Base-by-base conservation (phyloP, 139 green algal species). In the Deuterostichococcus epilithicus region DNA sequence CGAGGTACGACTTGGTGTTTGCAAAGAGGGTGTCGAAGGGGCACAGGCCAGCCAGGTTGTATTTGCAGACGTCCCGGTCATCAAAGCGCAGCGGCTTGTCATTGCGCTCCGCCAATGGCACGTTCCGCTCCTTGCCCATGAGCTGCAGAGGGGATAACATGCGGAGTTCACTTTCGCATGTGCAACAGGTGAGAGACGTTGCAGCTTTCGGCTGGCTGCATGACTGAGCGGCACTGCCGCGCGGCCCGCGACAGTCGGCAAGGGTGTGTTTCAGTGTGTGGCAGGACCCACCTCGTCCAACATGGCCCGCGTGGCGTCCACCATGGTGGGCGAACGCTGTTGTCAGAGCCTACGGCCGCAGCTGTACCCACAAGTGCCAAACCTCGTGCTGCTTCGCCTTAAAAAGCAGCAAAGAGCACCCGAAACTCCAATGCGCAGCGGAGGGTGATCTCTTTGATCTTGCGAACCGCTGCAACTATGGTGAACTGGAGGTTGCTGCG, bases 1-100 rank as follows among this genome's bases (percentile, higher is more conserved):
- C 93, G 67, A 97, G 72, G 68, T 95, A 89, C 74, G 85, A 92
- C 72, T 88, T 90, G 4, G 93, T 97, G 78, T 97, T 97, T 33
- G 88, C 90, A 76, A 97, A 97, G 18, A 95, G 76, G 22, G 80
- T 82, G 47, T 92, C 89, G n/a, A n/a, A n/a, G 25, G 93, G 93
- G 78, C 93, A 96, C 2, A 96, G 76, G 15, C 88, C 91, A 0
- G 82, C 85, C 22, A 97, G 82, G 18, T 88, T 81, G 70, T 91
- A 90, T 78, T 96, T 95, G 91, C 92, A 97, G 2, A 97, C 87
- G 20, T 80, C 80, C 0, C 83, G 82, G 81, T 97, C 91, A 32
- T 85, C 75, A 35, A 88, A 96, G 5, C 74, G 59, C 23, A 92
- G 42, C 5, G 42, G 32, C 18, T 66, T 77, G 23, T 80, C 66